Evolutionary conservation across 129 eudicot genomes (phyloP).

Genomic region (sunflower (Helianthus annuus)): DNA sequence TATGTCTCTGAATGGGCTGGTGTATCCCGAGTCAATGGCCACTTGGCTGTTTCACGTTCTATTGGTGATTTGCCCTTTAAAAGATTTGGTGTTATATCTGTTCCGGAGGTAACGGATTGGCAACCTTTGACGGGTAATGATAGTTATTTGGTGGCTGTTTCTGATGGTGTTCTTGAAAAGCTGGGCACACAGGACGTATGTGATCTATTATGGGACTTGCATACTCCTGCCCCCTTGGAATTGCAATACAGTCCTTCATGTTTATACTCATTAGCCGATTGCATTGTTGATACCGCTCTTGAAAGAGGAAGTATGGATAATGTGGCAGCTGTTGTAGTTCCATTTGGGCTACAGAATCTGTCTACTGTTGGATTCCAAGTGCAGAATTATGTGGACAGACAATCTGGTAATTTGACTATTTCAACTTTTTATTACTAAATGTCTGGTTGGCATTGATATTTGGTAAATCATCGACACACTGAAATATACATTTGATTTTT

Average conservation of each 20-base stretch:
- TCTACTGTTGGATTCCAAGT: constrained; percentile 25
- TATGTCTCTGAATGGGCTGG: constrained; percentile 83
- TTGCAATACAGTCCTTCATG: too few species aligned
- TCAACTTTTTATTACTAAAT: too few species aligned
- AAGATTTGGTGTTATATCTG: constrained; percentile 84
- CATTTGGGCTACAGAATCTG: constrained; percentile 41
- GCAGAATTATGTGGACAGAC: constrained; percentile 37
- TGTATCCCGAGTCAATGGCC: constrained; percentile 85
- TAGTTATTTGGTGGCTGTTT: constrained; percentile 75
- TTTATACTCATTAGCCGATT: too few species aligned
- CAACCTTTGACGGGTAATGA: constrained; percentile 67
- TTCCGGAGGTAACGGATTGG: constrained; percentile 92
- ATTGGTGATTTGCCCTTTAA: constrained; percentile 85
- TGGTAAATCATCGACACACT: too few species aligned
- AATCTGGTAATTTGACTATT: constrained; percentile 27
- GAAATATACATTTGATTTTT: too few species aligned
- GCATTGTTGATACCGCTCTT: too few species aligned
- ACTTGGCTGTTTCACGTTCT: constrained; percentile 88
- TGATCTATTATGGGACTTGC: too few species aligned
- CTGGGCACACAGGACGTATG: constrained; percentile 78
- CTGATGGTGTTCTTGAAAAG: constrained; percentile 90
- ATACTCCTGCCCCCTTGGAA: too few species aligned
- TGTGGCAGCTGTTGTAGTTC: constrained; percentile 79
- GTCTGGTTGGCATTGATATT: too few species aligned
- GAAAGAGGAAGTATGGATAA: too few species aligned